Evolutionary conservation across 495 filamentous ascomycete genomes (phyloP).

Genomic region (Neurospora cerealis): DNA sequence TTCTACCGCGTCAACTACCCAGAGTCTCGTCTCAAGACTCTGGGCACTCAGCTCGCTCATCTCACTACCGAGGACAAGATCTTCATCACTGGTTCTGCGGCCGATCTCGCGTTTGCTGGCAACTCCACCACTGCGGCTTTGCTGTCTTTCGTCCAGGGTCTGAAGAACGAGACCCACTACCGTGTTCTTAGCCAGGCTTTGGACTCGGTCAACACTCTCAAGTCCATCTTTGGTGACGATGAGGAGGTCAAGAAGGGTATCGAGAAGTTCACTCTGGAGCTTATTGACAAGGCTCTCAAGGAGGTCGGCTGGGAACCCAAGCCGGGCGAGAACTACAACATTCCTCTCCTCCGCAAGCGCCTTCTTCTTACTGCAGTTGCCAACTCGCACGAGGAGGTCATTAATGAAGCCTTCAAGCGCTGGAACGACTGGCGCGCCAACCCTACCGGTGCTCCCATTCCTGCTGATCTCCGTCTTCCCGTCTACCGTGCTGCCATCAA

Average conservation of each 20-base stretch:
- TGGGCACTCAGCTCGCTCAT: slow-evolving; percentile 61
- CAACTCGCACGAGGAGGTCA: slow-evolving; percentile 60
- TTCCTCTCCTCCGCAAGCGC: slow-evolving; percentile 66
- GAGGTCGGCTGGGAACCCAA: slow-evolving; percentile 78
- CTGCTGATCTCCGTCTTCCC: slow-evolving; percentile 67
- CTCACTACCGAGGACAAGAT: slow-evolving; percentile 84
- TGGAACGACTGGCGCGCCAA: slow-evolving; percentile 67
- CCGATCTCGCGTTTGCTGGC: slow-evolving; percentile 80
- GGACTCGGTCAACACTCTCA: slow-evolving; percentile 48
- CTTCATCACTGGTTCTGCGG: slow-evolving; percentile 82
- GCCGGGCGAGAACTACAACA: slow-evolving; percentile 69
- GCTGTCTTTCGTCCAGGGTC: slow-evolving; percentile 68
- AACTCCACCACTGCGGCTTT: slow-evolving; percentile 70
- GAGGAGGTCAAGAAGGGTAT: slow-evolving; percentile 50
- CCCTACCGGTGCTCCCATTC: slow-evolving; percentile 55
- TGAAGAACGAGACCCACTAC: slow-evolving; percentile 71
- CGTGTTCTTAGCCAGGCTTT: slow-evolving; percentile 84
- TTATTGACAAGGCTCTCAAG: slow-evolving; percentile 61
- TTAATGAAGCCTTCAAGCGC: slow-evolving; percentile 58
- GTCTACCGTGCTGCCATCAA: slow-evolving; percentile 74
- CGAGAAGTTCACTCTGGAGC: slow-evolving; percentile 60
- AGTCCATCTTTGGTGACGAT: slow-evolving; percentile 42
- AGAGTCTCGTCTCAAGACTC: slow-evolving; percentile 61
- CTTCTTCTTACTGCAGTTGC: slow-evolving; percentile 65
- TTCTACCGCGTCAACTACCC: slow-evolving; percentile 95